Percentiles rank a stretch among this genome's conserved stretches.
Conservation (phyloP, 139 green algal genomes). For the Micromonas commoda region DNA sequence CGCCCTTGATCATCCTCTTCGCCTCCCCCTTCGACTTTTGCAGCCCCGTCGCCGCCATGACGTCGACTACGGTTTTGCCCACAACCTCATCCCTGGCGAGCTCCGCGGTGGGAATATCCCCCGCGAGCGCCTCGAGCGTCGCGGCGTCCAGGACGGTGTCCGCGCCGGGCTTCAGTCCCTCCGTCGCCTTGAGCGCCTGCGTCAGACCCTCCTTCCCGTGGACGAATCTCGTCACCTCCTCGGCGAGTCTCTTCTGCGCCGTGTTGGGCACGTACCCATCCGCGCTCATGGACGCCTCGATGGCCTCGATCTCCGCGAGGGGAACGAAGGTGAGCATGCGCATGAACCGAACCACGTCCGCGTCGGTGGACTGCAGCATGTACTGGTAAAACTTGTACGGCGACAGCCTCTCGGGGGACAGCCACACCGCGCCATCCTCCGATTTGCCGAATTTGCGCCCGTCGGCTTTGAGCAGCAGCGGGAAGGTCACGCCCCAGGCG, state of each 20-base stretch:
- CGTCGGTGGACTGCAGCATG: constrained; percentile 72
- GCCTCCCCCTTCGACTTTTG: constrained; percentile 74
- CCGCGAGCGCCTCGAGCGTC: constrained; percentile 37
- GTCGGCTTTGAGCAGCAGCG: constrained; percentile 78
- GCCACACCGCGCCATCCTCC: constrained; percentile 85
- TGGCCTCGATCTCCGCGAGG: constrained; percentile 63
- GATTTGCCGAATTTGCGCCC: constrained; percentile 96
- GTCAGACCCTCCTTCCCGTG: constrained; percentile 83
- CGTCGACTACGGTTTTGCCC: constrained; percentile 57
- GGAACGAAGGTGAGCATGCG: constrained; percentile 92
- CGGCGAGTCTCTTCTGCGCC: constrained; percentile 77
- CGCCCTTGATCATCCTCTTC: constrained; percentile 62
- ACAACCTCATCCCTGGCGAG: constrained; percentile 52
- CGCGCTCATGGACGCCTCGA: constrained; percentile 40
- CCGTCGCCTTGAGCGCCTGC: constrained; percentile 77
- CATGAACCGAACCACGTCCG: constrained; percentile 83
- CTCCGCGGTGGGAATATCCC: constrained; percentile 55
- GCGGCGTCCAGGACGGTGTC: constrained; percentile 69
- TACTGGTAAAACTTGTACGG: constrained; percentile 99
- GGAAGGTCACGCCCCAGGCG: constrained; percentile 78
- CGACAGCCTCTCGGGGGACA: constrained; percentile 74
- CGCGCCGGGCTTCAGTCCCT: constrained; percentile 67
- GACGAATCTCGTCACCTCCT: constrained; percentile 93
- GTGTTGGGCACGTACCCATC: constrained; percentile 75
- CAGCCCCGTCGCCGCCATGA: constrained; percentile 72